Conservation (phyloP, 2,329 filamentous ascomycete species). For the Fusarium begoniae region DNA sequence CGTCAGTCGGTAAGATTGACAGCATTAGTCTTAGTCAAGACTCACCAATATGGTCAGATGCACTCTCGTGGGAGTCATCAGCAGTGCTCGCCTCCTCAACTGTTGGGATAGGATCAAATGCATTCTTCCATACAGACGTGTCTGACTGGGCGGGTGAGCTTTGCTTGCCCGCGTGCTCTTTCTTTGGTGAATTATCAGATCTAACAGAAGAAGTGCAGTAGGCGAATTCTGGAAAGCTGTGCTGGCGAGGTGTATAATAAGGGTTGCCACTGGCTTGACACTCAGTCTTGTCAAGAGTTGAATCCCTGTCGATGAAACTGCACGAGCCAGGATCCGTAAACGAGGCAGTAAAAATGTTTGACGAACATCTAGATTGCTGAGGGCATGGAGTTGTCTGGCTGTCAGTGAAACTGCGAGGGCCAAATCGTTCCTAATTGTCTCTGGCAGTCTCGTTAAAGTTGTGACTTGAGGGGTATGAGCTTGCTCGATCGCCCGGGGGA, state of each 20-base stretch:
- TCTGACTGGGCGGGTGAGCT: slow-evolving; percentile 7
- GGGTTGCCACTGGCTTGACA: slow-evolving; percentile 44
- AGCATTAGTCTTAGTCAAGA: background rate
- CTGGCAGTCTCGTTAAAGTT: slow-evolving; percentile 34
- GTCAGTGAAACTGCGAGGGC: slow-evolving; percentile 28
- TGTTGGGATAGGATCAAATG: slow-evolving; percentile 42
- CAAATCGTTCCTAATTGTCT: slow-evolving; percentile 41
- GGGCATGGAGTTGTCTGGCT: slow-evolving; percentile 24
- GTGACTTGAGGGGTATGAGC: slow-evolving; percentile 10
- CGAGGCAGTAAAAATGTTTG: slow-evolving; percentile 7
- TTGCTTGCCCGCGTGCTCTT: background rate
- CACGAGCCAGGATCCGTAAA: slow-evolving; percentile 24
- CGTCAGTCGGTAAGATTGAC: slow-evolving; percentile 3
- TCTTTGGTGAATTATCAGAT: slow-evolving; percentile 17
- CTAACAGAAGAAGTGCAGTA: slow-evolving; percentile 3
- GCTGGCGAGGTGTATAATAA: slow-evolving; percentile 46
- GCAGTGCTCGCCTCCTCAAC: slow-evolving; percentile 48
- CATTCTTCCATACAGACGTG: slow-evolving; percentile 30
- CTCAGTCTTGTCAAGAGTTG: slow-evolving; percentile 2
- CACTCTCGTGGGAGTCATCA: slow-evolving; percentile 30
- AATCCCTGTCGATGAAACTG: slow-evolving; percentile 13
- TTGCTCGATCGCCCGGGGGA: background rate
- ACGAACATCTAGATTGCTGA: slow-evolving; percentile 3
- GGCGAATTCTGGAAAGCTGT: slow-evolving; percentile 15
- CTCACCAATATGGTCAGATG: slow-evolving; percentile 46